Evolutionary conservation across 2,329 filamentous ascomycete genomes (phyloP), one percentile per base, ranked within the genome.

Genomic region (Reticulascus tulasneorum): DNA sequence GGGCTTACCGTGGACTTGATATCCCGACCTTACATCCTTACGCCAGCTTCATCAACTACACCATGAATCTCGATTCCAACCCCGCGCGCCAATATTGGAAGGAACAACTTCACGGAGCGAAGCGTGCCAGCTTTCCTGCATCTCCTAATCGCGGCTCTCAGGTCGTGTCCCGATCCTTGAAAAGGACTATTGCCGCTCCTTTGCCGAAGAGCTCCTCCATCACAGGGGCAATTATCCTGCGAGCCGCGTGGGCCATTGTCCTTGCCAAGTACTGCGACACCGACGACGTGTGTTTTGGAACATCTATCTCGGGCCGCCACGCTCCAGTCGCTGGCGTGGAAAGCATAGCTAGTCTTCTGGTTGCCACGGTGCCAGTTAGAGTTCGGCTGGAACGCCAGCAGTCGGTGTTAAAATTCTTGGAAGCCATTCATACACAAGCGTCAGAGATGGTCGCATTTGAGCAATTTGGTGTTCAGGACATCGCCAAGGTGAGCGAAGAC

Each of bases 321-420:
- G 44, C 47, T 2, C 33, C 48, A 2, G 38, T 56, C 2, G 21
- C 19, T 5, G 45, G 36, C 1, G 37, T 56, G 6, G 43, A 49
- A 3, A 27, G 21, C 2, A 48, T 53, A 6, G 10, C 44, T 2
- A 54, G 47, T 1, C 48, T 47, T n/a, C 29, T 38, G 9, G 44
- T 53, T 12, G 35, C 41, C 21, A 48, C 46, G 12, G 24, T 52
- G 4, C 48, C 49, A 1, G 46, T 69, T 9, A 58, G 64, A 3
- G 49, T 69, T 3, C 50, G 42, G 5, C 32, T 66, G 9, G 8
- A n/a, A 9, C 7, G 23, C 6, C 48, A 55, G 70, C 20, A 10
- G n/a, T n/a, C 6, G 16, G 12, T 25, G 10, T 33, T 18, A 7
- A 12, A 15, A 35, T 47, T 37, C 16, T 32, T 48, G 5, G 16